phyloP scores from a whole-genome alignment of 1,284 basidiomycete species.

The Austroboletus niveus region DNA sequence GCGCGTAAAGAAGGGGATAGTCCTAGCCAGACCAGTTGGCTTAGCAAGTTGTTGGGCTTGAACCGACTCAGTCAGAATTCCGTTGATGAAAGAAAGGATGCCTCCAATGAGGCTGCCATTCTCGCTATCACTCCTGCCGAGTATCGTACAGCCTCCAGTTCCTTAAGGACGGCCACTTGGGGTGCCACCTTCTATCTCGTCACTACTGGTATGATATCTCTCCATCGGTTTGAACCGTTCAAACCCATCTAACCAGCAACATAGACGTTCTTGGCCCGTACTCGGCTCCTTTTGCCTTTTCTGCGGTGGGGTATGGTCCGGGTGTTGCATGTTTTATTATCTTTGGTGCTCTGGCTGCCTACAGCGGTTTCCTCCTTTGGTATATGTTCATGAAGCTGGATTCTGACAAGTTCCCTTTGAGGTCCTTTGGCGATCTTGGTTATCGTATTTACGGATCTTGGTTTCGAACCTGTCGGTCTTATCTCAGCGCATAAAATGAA shows the following conservation, averaged over 20 bases:
- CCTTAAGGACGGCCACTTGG: constrained; percentile 32
- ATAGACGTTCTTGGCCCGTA: constrained; percentile 62
- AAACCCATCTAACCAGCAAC: constrained; percentile 1
- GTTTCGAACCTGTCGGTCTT: constrained; percentile 38
- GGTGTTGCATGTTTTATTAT: constrained; percentile 40
- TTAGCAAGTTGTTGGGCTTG: constrained; percentile 24
- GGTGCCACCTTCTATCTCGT: constrained; percentile 27
- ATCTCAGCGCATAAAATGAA: too few species aligned
- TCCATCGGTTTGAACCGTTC: neutral
- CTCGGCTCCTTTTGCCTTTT: constrained; percentile 60
- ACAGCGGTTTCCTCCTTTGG: constrained; percentile 59
- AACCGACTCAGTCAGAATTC: constrained; percentile 4
- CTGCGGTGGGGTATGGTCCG: constrained; percentile 56
- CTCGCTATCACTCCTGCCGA: constrained; percentile 16
- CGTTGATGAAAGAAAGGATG: constrained; percentile 23
- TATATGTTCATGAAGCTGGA: constrained; percentile 57
- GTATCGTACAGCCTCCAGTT: constrained; percentile 30
- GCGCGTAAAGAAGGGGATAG: constrained; percentile 31
- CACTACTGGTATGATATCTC: constrained; percentile 27
- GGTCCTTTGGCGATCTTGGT: constrained; percentile 57
- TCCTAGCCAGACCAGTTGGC: constrained; percentile 4
- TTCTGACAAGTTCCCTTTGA: constrained; percentile 55
- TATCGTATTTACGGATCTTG: constrained; percentile 53
- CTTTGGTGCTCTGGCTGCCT: constrained; percentile 44
- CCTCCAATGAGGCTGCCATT: constrained; percentile 9